A percentile compares a stretch with the other conserved stretches of the same genome.
Evolutionary conservation across 352 stramenopile species (phyloP).

Genomic region (Pythium pyrilobum): DNA sequence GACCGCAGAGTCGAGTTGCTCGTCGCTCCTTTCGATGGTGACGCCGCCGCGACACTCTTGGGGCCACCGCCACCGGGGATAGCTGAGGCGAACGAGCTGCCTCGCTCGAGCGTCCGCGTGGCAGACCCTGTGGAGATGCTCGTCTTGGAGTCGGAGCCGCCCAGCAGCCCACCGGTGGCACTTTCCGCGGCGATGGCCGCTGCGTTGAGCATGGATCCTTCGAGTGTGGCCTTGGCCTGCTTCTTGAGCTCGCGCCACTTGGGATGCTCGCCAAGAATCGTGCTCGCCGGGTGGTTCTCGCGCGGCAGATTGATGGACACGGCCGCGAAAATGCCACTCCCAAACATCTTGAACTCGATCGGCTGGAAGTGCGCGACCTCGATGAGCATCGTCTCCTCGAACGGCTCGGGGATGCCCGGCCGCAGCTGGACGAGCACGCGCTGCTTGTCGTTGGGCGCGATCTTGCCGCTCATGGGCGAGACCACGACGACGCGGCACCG

Average conservation of each 20-base stretch:
- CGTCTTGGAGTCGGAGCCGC: constrained; percentile 44
- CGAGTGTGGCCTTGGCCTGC: constrained; percentile 35
- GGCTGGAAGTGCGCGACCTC: constrained; percentile 95
- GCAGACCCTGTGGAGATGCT: constrained; percentile 35
- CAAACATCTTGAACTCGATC: constrained; percentile 86
- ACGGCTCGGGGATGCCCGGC: constrained; percentile 82
- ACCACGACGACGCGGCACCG: constrained; percentile 64
- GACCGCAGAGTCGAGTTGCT: constrained; percentile 17
- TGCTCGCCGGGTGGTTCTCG: constrained; percentile 53
- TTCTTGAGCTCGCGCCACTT: constrained; percentile 80
- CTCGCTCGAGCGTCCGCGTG: constrained; percentile 26
- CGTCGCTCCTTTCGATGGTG: constrained; percentile 8
- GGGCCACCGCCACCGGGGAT: constrained; percentile 2
- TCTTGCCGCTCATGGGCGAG: constrained; percentile 70
- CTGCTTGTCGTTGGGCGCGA: constrained; percentile 88
- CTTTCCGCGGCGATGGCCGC: constrained; percentile 15
- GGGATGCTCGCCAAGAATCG: constrained; percentile 42
- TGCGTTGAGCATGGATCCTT: constrained; percentile 25
- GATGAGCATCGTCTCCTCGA: constrained; percentile 87
- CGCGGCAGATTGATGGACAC: constrained; percentile 88
- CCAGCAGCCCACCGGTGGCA: constrained; percentile 5
- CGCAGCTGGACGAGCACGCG: constrained; percentile 82
- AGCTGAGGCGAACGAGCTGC: constrained; percentile 23
- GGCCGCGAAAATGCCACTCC: constrained; percentile 86
- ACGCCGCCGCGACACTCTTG: constrained; percentile 5